Evolutionary conservation across 2,329 filamentous ascomycete genomes (phyloP), one percentile per base, ranked within the genome.

Genomic region (Sporothrix schenckii): DNA sequence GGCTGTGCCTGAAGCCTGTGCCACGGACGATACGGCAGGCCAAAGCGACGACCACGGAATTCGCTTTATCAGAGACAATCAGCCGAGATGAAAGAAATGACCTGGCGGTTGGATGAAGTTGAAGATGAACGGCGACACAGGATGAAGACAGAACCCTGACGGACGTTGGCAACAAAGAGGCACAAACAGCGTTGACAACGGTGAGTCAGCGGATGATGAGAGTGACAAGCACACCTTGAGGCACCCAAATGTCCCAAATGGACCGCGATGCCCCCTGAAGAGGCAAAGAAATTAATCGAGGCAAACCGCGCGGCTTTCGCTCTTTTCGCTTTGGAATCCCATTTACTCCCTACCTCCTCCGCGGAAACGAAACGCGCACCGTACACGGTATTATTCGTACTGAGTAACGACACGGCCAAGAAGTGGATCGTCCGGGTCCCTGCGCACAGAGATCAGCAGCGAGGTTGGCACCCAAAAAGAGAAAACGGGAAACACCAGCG

Each of bases 61-160:
- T 24, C 44, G 53, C 47, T 61, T 54, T 47, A 63, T 54, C 56
- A 69, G 68, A 69, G 68, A 69, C 68, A 69, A 54, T 53, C 67
- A 69, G 47, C 67, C 66, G 67, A 63, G 30, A 68, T 34, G 34
- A 16, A 44, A 44, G 41, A 44, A 9, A 44, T 50, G 66, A 60
- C 16, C 49, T 16, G 39, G 30, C 39, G 66, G 34, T 9, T 53
- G 44, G 39, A 53, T 34, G 34, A 68, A 68, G 49, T 30, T 14
- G n/a, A 58, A 16, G 16, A 58, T 7, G n/a, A 14, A 58, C 7
- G 27, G 14, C 0, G 30, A 65, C 10, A 11, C 9, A 21, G 27
- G 11, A 39, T 14, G 27, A 41, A 53, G 49, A 66, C 7, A 44
- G 21, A 39, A 2, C n/a, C 16, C 56, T 39, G n/a, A 21, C 14